Base-by-base conservation (phyloP, 305 asterid species). In the Fraxinus paxiana region DNA sequence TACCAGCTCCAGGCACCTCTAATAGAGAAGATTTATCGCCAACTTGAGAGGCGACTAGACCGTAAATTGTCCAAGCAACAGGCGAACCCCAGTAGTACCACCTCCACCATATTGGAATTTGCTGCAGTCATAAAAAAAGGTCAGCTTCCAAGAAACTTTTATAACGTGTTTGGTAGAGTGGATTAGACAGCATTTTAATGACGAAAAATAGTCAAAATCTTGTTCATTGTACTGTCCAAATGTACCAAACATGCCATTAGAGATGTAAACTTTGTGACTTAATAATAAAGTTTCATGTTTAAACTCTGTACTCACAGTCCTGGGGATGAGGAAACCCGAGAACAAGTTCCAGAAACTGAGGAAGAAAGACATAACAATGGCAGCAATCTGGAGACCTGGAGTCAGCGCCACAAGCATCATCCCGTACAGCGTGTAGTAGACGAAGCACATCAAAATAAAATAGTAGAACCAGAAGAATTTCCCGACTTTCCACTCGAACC, bases 401-500 rank as follows among this genome's bases (percentile, higher is more conserved):
- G 95, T 91, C 24, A 90, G 81, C 26, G 92, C 89, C 0, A 89
- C 78, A 22, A 90, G 83, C 95, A 91, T 88, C 95, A 91, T 90
- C 33, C 93, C 93, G 37, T 77, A 86, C n/a, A 85, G 22, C 0
- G 90, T 81, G 86, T 84, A 90, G 88, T 88, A 90, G 82, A 85
- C 71, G 78, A 86, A 91, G 88, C 90, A 75, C 83, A 77, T 88
- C 75, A 81, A 83, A 1, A 88, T 41, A 84, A 82, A 89, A 82
- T 79, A 91, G 82, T 86, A 90, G 83, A 91, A 87, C 87, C 88
- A 84, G 2, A 91, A 61, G 89, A 90, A 87, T 51, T 85, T 90
- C 61, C 1, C 90, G 20, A 26, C n/a, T 1, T 30, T 56, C 93
- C 90, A 87, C 18, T 86, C 82, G 69, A 88, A 88, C 4, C 95